Evolutionary conservation across 768 basidiomycete species (phyloP).

Genomic region (Boletellus emodensis): DNA sequence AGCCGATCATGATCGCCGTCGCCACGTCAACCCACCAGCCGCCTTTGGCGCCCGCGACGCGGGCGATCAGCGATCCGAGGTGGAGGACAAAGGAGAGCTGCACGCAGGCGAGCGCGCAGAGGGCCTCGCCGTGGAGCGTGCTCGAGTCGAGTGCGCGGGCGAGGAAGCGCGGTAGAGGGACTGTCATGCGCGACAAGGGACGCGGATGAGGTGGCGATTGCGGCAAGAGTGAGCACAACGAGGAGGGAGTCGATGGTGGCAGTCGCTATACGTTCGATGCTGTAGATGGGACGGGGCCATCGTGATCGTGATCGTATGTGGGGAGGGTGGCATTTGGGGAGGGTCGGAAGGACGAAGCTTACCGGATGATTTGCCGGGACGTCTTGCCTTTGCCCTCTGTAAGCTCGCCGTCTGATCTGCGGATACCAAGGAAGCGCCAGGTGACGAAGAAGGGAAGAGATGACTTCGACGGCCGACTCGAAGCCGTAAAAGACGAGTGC

Average conservation of each 20-base stretch:
- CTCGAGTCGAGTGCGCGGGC: slow-evolving; percentile 42
- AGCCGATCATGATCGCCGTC: slow-evolving; percentile 38
- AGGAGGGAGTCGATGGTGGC: slow-evolving; percentile 37
- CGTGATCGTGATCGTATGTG: too few species aligned
- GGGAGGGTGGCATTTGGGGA: neutral
- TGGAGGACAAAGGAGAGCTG: slow-evolving; percentile 43
- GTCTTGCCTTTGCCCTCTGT: neutral
- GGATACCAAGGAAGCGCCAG: slow-evolving; percentile 39
- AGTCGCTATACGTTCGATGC: slow-evolving; percentile 39
- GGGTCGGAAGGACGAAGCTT: neutral
- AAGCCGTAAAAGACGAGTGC: slow-evolving; percentile 48
- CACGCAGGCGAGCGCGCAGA: slow-evolving; percentile 42
- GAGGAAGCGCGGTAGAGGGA: slow-evolving; percentile 39
- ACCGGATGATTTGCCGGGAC: slow-evolving; percentile 13
- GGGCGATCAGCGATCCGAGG: slow-evolving; percentile 37
- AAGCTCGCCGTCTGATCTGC: slow-evolving; percentile 32
- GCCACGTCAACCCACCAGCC: slow-evolving; percentile 48
- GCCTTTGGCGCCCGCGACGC: slow-evolving; percentile 32
- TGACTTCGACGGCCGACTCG: slow-evolving; percentile 45
- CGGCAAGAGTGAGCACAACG: slow-evolving; percentile 35
- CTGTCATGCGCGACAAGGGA: slow-evolving; percentile 34
- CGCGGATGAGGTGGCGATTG: slow-evolving; percentile 33
- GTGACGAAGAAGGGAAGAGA: slow-evolving; percentile 41
- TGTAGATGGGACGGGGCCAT: slow-evolving; percentile 5
- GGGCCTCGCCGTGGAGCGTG: slow-evolving; percentile 41